Evolutionary conservation across 2,329 filamentous ascomycete species (phyloP), one percentile per base, ranked within the genome.

Genomic region (Phyllosticta ampelicida): DNA sequence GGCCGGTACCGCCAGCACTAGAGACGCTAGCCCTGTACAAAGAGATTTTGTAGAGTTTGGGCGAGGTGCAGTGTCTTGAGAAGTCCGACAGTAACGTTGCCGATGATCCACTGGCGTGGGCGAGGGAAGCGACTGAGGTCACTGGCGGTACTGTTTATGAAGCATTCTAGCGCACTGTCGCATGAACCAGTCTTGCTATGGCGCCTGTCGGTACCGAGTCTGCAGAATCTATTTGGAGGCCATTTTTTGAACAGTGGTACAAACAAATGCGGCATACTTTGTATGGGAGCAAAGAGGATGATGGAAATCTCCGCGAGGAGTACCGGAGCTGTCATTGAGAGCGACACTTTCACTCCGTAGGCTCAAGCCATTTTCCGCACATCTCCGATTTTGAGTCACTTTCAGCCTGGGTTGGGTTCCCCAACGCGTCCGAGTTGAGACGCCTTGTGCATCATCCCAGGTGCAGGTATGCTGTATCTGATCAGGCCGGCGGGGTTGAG

Each of bases 401-500:
- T 62, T 60, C 29, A 57, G n/a, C n/a, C n/a, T 64, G 1, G 63
- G 63, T 9, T 58, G 62, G 28, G 63, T 62, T 1, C 63, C 62
- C 2, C 18, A 48, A 1, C 19, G 55, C 8, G 30, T 53, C 1
- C 49, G 18, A 16, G 13, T 19, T 5, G 59, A 1, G 63, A 64
- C 29, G 20, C 54, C 8, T 53, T 64, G 0, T 62, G 58, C 58
- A 52, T 64, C 0, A 53, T 64, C 18, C 6, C 28, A 1, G 62
- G 62, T 1, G 61, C 61, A 0, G 55, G 58, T 6, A 58, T 63
- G 11, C 62, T 61, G 9, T 63, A 62, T 10, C 11, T 63, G 0
- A 53, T 64, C 49, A 59, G 61, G 44, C 13, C 13, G 13, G n/a
- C 36, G 36, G 21, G 13, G 4, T 21, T 3, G 51, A 11, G 19